A percentile compares a stretch with the other conserved stretches of the same genome.
Evolutionary conservation across 164 flowering plant species (phyloP).

Genomic region (grape (Vitis vinifera)): ASM3070453v1 NC_081811.1:6269001-6269500

Average conservation of each 20-base stretch:
- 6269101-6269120: slow-evolving; percentile 25
- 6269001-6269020: slow-evolving; percentile 17
- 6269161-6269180: slow-evolving; percentile 20
- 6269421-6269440: slow-evolving; percentile 4
- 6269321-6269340: slow-evolving; percentile 14
- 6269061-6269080: slow-evolving; percentile 27
- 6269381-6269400: slow-evolving; percentile 13
- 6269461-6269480: slow-evolving; percentile 17
- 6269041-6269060: slow-evolving; percentile 17
- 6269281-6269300: too few relatives aligned
- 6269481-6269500: slow-evolving; percentile 25
- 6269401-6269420: slow-evolving; percentile 28
- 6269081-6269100: slow-evolving; percentile 19
- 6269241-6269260: background rate
- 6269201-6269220: slow-evolving; percentile 15
- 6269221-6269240: slow-evolving; percentile 26
- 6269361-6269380: slow-evolving; percentile 15
- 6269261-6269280: too few relatives aligned
- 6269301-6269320: too few relatives aligned
- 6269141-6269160: slow-evolving; percentile 25
- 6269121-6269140: slow-evolving; percentile 17
- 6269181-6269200: slow-evolving; percentile 15
- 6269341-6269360: slow-evolving; percentile 17
- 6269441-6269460: slow-evolving; percentile 26
- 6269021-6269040: slow-evolving; percentile 21